Conservation (phyloP, 2,329 filamentous ascomycete species). For the Claviceps lovelessii region DNA sequence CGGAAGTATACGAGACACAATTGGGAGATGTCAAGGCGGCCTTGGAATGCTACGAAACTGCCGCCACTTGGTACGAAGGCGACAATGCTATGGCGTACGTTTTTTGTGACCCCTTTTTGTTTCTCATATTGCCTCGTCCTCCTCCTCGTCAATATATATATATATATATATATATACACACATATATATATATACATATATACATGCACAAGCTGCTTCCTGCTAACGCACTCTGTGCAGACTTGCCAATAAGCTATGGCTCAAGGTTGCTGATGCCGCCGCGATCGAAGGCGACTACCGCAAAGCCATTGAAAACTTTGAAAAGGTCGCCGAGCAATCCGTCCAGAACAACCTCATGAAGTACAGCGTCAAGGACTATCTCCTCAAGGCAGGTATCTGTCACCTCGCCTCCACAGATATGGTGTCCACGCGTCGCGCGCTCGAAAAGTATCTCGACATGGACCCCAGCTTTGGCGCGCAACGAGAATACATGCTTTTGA, state of each 20-base stretch:
- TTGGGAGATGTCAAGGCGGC: constrained; percentile 65
- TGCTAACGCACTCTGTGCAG: constrained; percentile 24
- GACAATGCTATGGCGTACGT: constrained; percentile 70
- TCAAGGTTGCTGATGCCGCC: constrained; percentile 81
- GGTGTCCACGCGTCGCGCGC: constrained; percentile 62
- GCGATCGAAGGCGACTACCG: constrained; percentile 74
- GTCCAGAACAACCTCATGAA: constrained; percentile 87
- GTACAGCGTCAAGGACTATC: constrained; percentile 90
- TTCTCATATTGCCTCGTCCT: not conserved
- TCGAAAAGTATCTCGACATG: constrained; percentile 69
- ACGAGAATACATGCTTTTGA: constrained; percentile 68
- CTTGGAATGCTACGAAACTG: constrained; percentile 68
- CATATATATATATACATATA: not conserved
- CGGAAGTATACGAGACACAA: constrained; percentile 72
- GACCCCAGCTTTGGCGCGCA: constrained; percentile 64
- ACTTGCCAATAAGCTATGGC: constrained; percentile 81
- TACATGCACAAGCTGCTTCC: not conserved
- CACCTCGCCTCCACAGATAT: constrained; percentile 61
- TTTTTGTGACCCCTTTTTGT: not conserved
- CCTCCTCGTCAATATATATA: not conserved
- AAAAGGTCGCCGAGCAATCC: constrained; percentile 63
- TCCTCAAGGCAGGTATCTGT: constrained; percentile 87
- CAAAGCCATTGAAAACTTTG: constrained; percentile 68
- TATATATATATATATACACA: not conserved
- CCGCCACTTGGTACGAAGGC: constrained; percentile 77